Conservation (phyloP, 305 asterid genomes). For the Stenogyne calaminthoides region DNA sequence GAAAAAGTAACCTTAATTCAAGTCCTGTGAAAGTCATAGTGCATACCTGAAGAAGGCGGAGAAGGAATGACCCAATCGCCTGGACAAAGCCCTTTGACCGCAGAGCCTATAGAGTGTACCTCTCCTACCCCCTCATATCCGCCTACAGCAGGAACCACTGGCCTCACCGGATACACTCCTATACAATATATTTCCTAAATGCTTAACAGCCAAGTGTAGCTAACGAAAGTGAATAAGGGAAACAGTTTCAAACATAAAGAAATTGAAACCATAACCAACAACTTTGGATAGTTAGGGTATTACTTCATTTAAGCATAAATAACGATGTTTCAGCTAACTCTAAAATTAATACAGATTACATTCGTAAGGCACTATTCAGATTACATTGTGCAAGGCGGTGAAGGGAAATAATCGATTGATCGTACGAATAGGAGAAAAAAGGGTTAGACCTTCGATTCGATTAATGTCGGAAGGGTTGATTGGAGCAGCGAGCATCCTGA, state of each 20-base stretch:
- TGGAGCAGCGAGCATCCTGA: constrained; percentile 93
- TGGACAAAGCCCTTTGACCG: constrained; percentile 59
- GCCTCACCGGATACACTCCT: constrained; percentile 97
- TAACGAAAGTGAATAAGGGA: background rate
- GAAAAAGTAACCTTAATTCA: background rate
- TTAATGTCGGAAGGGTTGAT: constrained; percentile 96
- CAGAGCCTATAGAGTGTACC: constrained; percentile 75
- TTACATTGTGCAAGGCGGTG: background rate
- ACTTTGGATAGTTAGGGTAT: background rate
- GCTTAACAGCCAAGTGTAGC: background rate
- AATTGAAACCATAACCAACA: too few relatives aligned
- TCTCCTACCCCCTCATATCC: constrained; percentile 98
- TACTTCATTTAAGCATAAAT: background rate
- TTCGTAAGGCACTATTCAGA: constrained; percentile 4
- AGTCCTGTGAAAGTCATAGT: constrained; percentile 8
- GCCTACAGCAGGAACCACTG: constrained; percentile 87
- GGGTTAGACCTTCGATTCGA: constrained; percentile 71
- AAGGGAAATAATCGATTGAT: background rate
- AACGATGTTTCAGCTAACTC: background rate
- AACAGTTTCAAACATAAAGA: background rate
- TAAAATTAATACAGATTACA: background rate
- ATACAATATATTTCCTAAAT: constrained; percentile 20
- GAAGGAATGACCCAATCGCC: constrained; percentile 97
- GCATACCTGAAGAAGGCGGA: constrained; percentile 86
- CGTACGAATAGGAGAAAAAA: background rate